Evolutionary conservation across 257 asterid genomes (phyloP).

Genomic region (Solanum arcanum): DNA sequence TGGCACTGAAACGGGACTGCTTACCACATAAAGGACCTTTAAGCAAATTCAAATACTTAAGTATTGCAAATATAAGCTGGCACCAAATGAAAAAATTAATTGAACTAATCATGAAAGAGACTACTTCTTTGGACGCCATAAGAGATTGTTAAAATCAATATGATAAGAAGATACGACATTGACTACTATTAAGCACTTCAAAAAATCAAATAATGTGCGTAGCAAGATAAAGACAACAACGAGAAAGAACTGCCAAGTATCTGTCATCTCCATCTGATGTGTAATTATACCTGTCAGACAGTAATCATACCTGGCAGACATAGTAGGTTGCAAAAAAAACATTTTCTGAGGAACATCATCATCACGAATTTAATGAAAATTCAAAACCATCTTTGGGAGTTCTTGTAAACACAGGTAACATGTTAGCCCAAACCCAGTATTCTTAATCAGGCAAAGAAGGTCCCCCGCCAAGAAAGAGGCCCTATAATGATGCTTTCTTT

Average conservation of each 20-base stretch:
- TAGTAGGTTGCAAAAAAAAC: background rate
- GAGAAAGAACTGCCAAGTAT: background rate
- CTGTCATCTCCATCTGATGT: background rate
- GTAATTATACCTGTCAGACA: background rate
- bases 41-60: background rate
- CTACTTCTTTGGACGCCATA: too few species aligned
- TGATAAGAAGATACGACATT: background rate
- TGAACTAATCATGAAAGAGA: background rate
- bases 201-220: background rate
- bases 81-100: background rate
- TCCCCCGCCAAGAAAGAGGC: background rate
- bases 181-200: background rate
- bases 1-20: background rate
- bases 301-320: background rate
- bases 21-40: background rate
- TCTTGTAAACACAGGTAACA: background rate
- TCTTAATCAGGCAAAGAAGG: background rate
- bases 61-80: background rate
- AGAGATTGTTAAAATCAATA: background rate
- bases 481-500: background rate
- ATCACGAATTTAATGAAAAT: background rate
- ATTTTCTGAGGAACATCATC: background rate
- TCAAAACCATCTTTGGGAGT: background rate
- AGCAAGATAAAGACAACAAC: background rate
- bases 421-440: background rate